phyloP scores from a whole-genome alignment of 768 basidiomycete species.

The Phylloporus rhodoxanthus region DNA sequence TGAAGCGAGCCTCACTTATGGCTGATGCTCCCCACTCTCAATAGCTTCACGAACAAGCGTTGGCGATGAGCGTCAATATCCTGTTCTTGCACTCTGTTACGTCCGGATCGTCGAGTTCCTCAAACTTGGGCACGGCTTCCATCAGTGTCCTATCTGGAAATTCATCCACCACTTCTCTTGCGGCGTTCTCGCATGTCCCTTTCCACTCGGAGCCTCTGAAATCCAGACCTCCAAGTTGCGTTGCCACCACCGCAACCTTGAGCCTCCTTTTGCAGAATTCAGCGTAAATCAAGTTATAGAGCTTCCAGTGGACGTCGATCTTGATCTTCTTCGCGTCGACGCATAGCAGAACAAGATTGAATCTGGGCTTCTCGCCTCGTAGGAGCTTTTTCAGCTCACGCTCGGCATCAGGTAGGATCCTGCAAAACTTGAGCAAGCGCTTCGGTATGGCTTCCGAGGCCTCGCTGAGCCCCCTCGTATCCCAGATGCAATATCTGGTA shows the following conservation, averaged over 20 bases:
- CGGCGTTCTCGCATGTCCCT: constrained; percentile 7
- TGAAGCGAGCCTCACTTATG: background rate
- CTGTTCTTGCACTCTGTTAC: constrained; percentile 18
- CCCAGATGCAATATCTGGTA: constrained; percentile 16
- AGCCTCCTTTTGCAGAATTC: constrained; percentile 10
- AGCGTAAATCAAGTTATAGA: constrained; percentile 13
- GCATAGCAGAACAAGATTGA: constrained; percentile 21
- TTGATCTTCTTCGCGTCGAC: constrained; percentile 18
- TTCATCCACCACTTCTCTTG: constrained; percentile 2
- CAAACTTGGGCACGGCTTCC: constrained; percentile 17
- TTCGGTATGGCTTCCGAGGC: constrained; percentile 1
- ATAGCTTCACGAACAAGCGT: background rate
- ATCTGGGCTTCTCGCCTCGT: constrained; percentile 3
- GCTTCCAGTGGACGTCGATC: constrained; percentile 14
- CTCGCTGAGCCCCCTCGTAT: constrained; percentile 24
- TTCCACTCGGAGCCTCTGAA: constrained; percentile 13
- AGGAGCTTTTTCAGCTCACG: constrained; percentile 15
- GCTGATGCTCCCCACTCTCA: background rate
- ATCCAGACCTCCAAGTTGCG: constrained; percentile 7
- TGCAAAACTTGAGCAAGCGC: background rate
- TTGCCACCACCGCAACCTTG: constrained; percentile 18
- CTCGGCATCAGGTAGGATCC: constrained; percentile 13
- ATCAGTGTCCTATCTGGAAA: constrained; percentile 14
- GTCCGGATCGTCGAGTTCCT: constrained; percentile 6
- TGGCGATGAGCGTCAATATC: constrained; percentile 19